These are phyloP conservation scores for Nannochloropsis salina DNA, from an alignment of 108 stramenopile species.

Conservation along the genomic window DNA sequence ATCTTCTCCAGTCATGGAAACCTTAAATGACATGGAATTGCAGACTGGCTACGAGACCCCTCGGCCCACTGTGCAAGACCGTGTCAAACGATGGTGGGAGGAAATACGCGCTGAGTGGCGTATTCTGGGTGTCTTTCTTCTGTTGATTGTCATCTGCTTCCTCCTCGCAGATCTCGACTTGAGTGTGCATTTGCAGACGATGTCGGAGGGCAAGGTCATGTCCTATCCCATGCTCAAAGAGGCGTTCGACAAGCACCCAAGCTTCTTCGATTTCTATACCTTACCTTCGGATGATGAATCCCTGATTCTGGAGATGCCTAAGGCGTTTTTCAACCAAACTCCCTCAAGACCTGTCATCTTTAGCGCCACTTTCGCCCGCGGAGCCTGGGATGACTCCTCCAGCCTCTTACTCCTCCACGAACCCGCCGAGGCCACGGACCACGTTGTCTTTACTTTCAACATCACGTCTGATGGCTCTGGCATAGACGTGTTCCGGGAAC, in stretches of 20 bases:
- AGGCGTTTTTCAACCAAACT: background rate
- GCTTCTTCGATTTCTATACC: background rate
- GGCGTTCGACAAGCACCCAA: background rate
- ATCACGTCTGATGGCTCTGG: slow-evolving; percentile 25
- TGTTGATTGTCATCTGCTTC: slow-evolving; percentile 16
- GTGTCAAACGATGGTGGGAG: background rate
- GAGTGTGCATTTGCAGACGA: background rate
- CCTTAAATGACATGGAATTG: background rate
- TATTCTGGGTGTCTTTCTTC: background rate
- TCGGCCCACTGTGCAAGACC: slow-evolving; percentile 14
- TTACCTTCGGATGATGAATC: background rate
- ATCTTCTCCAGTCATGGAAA: background rate
- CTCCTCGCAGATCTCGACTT: background rate
- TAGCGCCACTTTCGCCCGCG: slow-evolving; percentile 34
- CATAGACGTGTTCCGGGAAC: slow-evolving; percentile 29
- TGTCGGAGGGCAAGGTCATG: slow-evolving; percentile 5
- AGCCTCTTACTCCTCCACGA: slow-evolving; percentile 33
- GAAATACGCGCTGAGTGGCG: background rate
- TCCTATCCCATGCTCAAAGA: background rate
- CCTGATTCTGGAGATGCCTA: background rate
- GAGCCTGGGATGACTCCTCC: slow-evolving; percentile 27
- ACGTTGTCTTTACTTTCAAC: slow-evolving; percentile 37
- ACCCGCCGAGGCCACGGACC: slow-evolving; percentile 44
- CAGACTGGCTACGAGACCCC: slow-evolving; percentile 9
- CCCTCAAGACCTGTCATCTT: slow-evolving; percentile 27